These are phyloP conservation scores for Gloeopeniophorella convolvens DNA, from an alignment of 768 basidiomycete genomes.

Conservation along the genomic window DNA sequence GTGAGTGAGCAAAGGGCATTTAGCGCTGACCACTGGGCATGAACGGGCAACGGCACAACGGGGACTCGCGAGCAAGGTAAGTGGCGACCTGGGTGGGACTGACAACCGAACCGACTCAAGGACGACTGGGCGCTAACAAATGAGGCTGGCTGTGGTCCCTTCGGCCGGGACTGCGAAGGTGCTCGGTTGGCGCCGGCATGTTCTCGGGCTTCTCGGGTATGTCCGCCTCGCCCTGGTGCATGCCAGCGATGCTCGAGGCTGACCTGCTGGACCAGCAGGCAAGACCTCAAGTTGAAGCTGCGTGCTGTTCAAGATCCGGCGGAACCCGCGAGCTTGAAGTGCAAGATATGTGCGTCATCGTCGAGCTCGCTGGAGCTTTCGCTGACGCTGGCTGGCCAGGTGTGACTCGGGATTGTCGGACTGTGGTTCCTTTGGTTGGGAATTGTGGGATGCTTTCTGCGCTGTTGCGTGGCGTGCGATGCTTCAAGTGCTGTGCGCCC, in stretches of 20 bases:
- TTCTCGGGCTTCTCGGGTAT: conserved; percentile 3
- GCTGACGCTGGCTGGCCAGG: too few species aligned
- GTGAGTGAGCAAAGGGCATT: conserved; percentile 9
- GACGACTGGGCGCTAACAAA: neutral
- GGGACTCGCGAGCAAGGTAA: too few species aligned
- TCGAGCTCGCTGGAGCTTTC: too few species aligned
- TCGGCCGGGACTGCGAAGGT: conserved; percentile 14
- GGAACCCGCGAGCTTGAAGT: neutral
- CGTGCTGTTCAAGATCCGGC: too few species aligned
- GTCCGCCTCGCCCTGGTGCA: neutral
- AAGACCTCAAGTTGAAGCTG: too few species aligned
- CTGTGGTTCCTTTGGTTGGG: conserved; percentile 14
- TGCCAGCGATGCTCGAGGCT: neutral
- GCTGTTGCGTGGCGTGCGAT: conserved; percentile 3
- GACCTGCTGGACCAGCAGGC: too few species aligned
- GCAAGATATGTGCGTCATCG: too few species aligned
- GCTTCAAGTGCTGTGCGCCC: neutral
- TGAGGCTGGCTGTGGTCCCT: conserved; percentile 12
- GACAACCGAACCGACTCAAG: neutral
- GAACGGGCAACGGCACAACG: too few species aligned
- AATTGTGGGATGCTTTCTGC: conserved; percentile 5
- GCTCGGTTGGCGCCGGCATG: neutral
- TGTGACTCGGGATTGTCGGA: neutral
- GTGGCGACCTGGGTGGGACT: neutral
- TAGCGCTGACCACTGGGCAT: too few species aligned